Evolutionary conservation across 1,284 basidiomycete genomes (phyloP).

Genomic region (Volvariella volvacea): DNA sequence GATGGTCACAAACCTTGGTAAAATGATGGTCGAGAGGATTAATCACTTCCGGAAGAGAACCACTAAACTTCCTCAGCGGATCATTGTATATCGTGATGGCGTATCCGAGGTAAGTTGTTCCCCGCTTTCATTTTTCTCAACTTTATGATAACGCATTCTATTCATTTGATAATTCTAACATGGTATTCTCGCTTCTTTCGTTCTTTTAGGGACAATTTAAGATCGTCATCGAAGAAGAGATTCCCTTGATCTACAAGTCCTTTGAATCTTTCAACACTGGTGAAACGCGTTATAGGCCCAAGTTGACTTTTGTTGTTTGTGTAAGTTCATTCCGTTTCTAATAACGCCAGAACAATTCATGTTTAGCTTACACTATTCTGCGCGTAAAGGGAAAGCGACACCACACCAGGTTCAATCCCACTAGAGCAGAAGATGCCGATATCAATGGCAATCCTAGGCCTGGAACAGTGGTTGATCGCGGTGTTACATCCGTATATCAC

Average conservation of each 20-base stretch:
- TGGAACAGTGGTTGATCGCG: constrained; percentile 70
- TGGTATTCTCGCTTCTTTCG: constrained; percentile 6
- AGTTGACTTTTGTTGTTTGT: constrained; percentile 72
- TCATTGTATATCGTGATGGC: constrained; percentile 74
- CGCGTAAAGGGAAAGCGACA: constrained; percentile 58
- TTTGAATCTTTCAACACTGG: constrained; percentile 43
- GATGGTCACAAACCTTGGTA: constrained; percentile 64
- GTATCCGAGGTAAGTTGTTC: constrained; percentile 55
- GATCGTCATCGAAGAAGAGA: constrained; percentile 58
- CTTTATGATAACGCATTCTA: not conserved
- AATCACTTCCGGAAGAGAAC: constrained; percentile 43
- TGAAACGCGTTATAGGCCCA: constrained; percentile 45
- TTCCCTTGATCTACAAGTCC: constrained; percentile 55
- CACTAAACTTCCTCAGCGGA: constrained; percentile 45
- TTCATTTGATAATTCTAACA: not conserved
- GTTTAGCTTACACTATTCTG: not conserved
- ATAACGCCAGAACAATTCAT: not conserved
- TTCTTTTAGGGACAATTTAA: constrained; percentile 61
- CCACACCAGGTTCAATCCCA: constrained; percentile 79
- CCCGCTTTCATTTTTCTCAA: not conserved
- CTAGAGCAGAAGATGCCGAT: constrained; percentile 45
- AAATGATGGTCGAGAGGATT: constrained; percentile 68
- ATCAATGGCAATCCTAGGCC: constrained; percentile 61
- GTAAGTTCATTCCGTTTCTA: constrained; percentile 22
- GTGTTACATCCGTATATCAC: constrained; percentile 63